Conservation (phyloP, 768 basidiomycete genomes). For the Phanerodontia chrysosporium region DNA sequence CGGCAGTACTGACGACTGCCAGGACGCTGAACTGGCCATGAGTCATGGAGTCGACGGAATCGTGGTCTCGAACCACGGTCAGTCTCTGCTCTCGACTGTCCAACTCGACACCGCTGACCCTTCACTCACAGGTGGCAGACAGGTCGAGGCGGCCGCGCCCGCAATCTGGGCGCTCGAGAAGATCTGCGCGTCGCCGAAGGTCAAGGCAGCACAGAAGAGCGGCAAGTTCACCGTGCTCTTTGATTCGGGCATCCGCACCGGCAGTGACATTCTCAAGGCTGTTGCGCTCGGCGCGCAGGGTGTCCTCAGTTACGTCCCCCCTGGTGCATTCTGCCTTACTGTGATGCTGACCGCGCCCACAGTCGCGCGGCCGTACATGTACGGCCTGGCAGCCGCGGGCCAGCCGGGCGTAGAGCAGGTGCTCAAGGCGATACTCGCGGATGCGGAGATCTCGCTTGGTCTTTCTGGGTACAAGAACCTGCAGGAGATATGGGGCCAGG, state of each 20-base stretch:
- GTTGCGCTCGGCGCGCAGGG: constrained; percentile 83
- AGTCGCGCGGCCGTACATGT: constrained; percentile 78
- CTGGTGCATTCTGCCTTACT: neutral
- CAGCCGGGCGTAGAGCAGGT: constrained; percentile 76
- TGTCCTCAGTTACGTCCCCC: constrained; percentile 56
- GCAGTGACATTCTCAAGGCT: constrained; percentile 81
- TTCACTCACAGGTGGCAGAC: constrained; percentile 55
- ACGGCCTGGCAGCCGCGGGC: constrained; percentile 66
- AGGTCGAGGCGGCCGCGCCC: constrained; percentile 77
- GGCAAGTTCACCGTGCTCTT: constrained; percentile 70
- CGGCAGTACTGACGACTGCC: neutral
- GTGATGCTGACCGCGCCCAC: neutral
- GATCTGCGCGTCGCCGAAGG: constrained; percentile 59
- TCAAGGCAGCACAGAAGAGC: constrained; percentile 50
- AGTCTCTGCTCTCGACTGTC: constrained; percentile 9
- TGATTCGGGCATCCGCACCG: constrained; percentile 80
- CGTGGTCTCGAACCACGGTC: constrained; percentile 81
- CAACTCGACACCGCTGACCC: neutral
- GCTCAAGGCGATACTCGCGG: constrained; percentile 61
- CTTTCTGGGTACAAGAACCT: constrained; percentile 55
- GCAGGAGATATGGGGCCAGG: constrained; percentile 59
- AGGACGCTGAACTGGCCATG: constrained; percentile 68
- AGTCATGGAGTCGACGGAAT: constrained; percentile 69
- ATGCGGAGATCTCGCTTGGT: constrained; percentile 62
- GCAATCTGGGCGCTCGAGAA: constrained; percentile 67